A percentile compares a stretch with the other conserved stretches of the same genome.
Conservation (phyloP, 2,329 filamentous ascomycete genomes). For the Clonostachys byssicola region DNA sequence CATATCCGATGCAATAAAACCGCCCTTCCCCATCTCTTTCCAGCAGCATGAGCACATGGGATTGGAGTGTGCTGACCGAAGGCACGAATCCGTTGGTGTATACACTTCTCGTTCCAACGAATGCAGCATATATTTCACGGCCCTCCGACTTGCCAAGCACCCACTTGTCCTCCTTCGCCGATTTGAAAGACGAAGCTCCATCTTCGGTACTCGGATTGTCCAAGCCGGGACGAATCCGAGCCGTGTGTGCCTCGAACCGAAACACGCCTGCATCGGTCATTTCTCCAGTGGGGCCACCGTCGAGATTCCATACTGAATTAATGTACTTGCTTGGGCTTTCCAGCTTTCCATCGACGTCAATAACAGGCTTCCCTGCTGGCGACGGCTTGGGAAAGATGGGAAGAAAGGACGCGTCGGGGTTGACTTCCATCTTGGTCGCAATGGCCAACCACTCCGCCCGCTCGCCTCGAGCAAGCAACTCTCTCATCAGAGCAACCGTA, state of each 20-base stretch:
- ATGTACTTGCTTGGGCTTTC: background rate
- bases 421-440: slow-evolving; percentile 47
- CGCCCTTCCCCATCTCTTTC: too few relatives aligned
- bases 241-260: background rate
- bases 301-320: slow-evolving; percentile 6
- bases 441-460: slow-evolving; percentile 48
- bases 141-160: background rate
- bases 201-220: background rate
- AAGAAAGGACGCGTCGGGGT: slow-evolving; percentile 45
- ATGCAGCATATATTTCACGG: background rate
- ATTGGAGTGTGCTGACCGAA: too few relatives aligned
- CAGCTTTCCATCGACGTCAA: slow-evolving; percentile 8
- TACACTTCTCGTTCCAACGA: background rate
- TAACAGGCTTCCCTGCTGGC: slow-evolving; percentile 27
- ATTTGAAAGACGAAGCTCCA: background rate
- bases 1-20: too few relatives aligned
- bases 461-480: slow-evolving; percentile 56
- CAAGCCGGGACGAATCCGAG: background rate
- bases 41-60: too few relatives aligned
- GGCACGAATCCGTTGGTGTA: too few relatives aligned
- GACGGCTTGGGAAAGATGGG: slow-evolving; percentile 45
- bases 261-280: slow-evolving; percentile 4
- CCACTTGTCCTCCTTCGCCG: background rate
- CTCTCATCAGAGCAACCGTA: slow-evolving; percentile 36
- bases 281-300: slow-evolving; percentile 1